These are phyloP conservation scores for Globisporangium radiosum DNA, from an alignment of 352 stramenopile genomes.

Conservation along the genomic window DNA sequence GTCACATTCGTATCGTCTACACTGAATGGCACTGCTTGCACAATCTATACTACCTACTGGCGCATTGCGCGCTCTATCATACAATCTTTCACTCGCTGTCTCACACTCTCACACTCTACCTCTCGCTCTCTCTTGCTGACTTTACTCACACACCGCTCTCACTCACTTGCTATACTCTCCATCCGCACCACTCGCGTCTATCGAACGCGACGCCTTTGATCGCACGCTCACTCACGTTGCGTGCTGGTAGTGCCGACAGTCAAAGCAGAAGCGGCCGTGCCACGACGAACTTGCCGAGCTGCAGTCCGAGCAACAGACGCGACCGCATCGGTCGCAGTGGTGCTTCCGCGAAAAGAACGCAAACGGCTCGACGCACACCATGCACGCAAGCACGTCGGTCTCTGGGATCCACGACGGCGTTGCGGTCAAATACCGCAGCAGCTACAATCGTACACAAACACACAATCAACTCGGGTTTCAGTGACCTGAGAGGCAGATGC, in stretches of 20 bases:
- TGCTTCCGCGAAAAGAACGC: conserved; percentile 67
- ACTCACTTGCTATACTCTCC: not conserved
- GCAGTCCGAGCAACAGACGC: conserved; percentile 75
- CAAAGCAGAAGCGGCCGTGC: conserved; percentile 70
- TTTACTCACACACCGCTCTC: not conserved
- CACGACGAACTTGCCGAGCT: conserved; percentile 57
- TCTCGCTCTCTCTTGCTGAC: not conserved
- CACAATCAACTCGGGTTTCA: conserved; percentile 2
- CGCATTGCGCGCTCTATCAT: too few relatives aligned
- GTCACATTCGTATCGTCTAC: too few relatives aligned
- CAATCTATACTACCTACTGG: too few relatives aligned
- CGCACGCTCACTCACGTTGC: conserved; percentile 4
- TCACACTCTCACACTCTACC: too few relatives aligned
- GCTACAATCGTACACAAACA: conserved; percentile 6
- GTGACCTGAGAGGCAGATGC: too few relatives aligned
- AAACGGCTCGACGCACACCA: conserved; percentile 70
- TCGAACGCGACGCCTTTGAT: not conserved
- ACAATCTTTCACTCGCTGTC: too few relatives aligned
- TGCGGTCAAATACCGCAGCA: conserved; percentile 45
- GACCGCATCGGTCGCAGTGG: conserved; percentile 67
- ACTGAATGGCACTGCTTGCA: too few relatives aligned
- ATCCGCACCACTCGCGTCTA: not conserved
- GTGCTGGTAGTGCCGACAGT: conserved; percentile 73
- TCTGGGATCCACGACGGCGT: conserved; percentile 66
- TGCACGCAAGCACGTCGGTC: conserved; percentile 46